Base-by-base conservation (phyloP, 805 yeast genomes). In the Cephaloascus fragrans region DNA sequence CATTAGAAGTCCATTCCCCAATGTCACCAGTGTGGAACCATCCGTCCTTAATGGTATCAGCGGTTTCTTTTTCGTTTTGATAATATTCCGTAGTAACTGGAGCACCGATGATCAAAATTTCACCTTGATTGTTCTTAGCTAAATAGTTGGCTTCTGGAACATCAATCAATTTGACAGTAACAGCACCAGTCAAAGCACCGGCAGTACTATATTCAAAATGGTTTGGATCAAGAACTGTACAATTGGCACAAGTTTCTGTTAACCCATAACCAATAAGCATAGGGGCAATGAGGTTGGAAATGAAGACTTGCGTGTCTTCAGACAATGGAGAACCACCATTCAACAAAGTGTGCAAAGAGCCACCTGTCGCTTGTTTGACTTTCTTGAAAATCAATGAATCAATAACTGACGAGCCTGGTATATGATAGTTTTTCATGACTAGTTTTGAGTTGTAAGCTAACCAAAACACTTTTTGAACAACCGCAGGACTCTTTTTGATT, bases 21-120 rank as follows among this genome's bases (percentile, higher is more conserved):
- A 93, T 87, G 61, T 93, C 98, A 61, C 98, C 98, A 26, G 97
- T 93, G 57, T 69, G 73, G 70, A 93, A 93, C 97, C 97, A 93
- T 18, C 89, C 94, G 50, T 84, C 89, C 44, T 82, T 83, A 39
- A 78, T 71, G 36, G 72, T 68, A 52, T 83, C 78, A 36, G 67
- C 60, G 16, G 96, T 90, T 64, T 89, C 97, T 55, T 77, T 69
- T 42, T 76, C 80, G 60, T 90, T 89, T 60, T 79, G 75, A 68
- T 72, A 93, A 64, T 93, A 93, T 53, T 84, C 88, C 20, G 73
- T 64, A 28, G 80, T 69, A 37, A 93, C 83, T 36, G 83, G 69
- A 19, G 66, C 74, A 53, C 97, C 97, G 47, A 68, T 66, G 51
- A 93, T 72, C 62, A 80, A 77, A 45, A 93, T 72, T 64, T 93